phyloP scores from a whole-genome alignment of 1,284 basidiomycete species.

The Bondarzewia mesenterica region DNA sequence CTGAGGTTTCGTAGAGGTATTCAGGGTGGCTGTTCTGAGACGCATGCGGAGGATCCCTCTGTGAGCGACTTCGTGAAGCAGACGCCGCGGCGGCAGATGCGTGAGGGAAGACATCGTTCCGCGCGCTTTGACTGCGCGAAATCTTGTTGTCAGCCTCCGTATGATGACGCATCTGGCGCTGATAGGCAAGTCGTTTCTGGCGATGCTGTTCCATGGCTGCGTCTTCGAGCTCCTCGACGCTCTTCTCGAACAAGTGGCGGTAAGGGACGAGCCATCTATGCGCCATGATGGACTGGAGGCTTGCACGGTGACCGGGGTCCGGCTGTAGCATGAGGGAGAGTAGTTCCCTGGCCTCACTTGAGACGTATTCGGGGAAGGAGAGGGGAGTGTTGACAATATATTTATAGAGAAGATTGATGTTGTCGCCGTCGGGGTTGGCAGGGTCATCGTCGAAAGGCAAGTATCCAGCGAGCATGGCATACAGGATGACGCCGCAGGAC shows the following conservation, averaged over 20 bases:
- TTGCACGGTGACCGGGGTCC: conserved; percentile 68
- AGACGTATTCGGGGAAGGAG: conserved; percentile 92
- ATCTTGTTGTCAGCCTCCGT: conserved; percentile 16
- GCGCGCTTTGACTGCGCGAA: conserved; percentile 35
- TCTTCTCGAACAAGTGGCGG: conserved; percentile 56
- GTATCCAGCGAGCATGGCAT: conserved; percentile 98
- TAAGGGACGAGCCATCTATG: conserved; percentile 81
- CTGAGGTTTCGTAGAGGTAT: conserved; percentile 44
- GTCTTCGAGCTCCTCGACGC: conserved; percentile 73
- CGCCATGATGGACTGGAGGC: conserved; percentile 68
- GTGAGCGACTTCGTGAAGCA: conserved; percentile 25
- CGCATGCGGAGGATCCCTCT: conserved; percentile 24
- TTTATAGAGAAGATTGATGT: conserved; percentile 99
- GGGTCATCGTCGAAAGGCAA: conserved; percentile 99
- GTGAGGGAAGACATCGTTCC: conserved; percentile 31
- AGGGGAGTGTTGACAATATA: conserved; percentile 97
- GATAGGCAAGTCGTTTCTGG: conserved; percentile 74
- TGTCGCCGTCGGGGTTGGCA: conserved; percentile 97
- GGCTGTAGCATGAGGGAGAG: conserved; percentile 84
- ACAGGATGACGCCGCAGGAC: conserved; percentile 98
- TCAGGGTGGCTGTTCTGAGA: conserved; percentile 31
- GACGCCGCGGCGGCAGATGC: conserved; percentile 18
- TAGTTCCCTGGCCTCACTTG: conserved; percentile 67
- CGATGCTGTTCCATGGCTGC: conserved; percentile 81
- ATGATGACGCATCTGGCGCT: conserved; percentile 57